Evolutionary conservation across 2,329 filamentous ascomycete genomes (phyloP), one percentile per base, ranked within the genome.

Genomic region (Magnaporthiopsis rhizophila): DNA sequence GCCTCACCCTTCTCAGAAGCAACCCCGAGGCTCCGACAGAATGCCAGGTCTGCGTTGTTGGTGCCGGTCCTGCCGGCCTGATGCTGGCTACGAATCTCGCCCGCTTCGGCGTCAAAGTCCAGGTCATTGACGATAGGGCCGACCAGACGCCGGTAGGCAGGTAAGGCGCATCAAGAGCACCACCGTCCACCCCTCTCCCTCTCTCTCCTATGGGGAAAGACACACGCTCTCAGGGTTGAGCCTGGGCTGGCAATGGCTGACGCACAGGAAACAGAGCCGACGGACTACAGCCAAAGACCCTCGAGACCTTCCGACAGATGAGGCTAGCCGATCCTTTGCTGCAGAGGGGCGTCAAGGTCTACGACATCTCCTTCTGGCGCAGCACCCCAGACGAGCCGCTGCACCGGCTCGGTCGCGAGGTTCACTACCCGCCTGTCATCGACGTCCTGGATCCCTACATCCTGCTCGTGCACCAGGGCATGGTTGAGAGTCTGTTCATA

Each of bases 351-450:
- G 88, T 88, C 62, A 85, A 84, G 59, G 85, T 92, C 59, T 90
- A 89, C 74, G 89, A 92, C 71, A 91, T 92, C 66, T 82, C 86
- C 58, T 91, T 91, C 72, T 92, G 89, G 88, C 84, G 85, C 56
- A 80, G 84, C 65, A 74, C 74, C 34, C 83, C 86, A 71, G 84
- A 84, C 24, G 77, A 87, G 64, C 84, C 86, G 24, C 67, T 74
- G 45, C 71, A 69, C 66, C 67, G 72, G 3, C 65, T 74, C n/a
- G 70, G 72, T 53, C 72, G 72, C 36, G 71, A 76, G 81, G 85
- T 86, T 21, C 89, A 91, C 73, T 92, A 91, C 71, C 89, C 87
- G 8, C 81, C 82, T 2, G 77, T 81, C 56, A 83, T 85, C 62
- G 83, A 86, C 69, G 80, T 86, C 13, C 70, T 85, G 62, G 81